A percentile compares a stretch with the other conserved stretches of the same genome.
These are phyloP conservation scores for Eremothecium coryli DNA, from an alignment of 1,139 yeast genomes.

Conservation along the genomic window DNA sequence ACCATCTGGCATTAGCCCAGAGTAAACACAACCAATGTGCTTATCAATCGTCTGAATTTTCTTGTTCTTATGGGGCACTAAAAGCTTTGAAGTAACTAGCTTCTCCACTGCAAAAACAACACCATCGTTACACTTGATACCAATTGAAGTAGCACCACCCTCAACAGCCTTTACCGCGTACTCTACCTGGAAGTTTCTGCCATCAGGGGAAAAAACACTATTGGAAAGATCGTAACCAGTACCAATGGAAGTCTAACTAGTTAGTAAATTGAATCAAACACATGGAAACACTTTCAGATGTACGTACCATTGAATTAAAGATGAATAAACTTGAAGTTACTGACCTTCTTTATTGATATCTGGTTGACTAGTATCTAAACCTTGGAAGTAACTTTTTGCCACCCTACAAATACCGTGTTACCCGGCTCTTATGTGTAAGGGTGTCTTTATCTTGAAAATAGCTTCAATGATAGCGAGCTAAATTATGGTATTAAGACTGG, in stretches of 20 bases:
- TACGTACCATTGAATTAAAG: slow-evolving; percentile 5
- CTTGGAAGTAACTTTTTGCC: too few relatives aligned
- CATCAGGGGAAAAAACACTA: slow-evolving; percentile 82
- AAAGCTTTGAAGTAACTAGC: slow-evolving; percentile 72
- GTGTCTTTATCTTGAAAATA: neutral
- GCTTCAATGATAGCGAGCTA: too few relatives aligned
- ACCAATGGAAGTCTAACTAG: slow-evolving; percentile 70
- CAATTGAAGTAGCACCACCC: slow-evolving; percentile 92
- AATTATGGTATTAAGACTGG: too few relatives aligned
- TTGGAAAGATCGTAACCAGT: slow-evolving; percentile 95
- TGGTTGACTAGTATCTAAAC: too few relatives aligned
- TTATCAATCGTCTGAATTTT: slow-evolving; percentile 88
- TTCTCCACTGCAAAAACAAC: slow-evolving; percentile 95
- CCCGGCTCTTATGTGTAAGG: slow-evolving; percentile 7
- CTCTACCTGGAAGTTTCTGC: slow-evolving; percentile 97
- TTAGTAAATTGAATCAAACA: slow-evolving; percentile 1
- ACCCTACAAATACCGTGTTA: slow-evolving; percentile 5
- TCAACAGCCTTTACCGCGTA: slow-evolving; percentile 97
- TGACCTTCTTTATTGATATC: too few relatives aligned
- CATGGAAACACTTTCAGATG: neutral
- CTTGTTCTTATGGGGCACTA: slow-evolving; percentile 82
- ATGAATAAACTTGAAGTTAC: too few relatives aligned
- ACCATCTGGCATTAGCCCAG: slow-evolving; percentile 95
- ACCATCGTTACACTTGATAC: slow-evolving; percentile 87
- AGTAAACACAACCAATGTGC: slow-evolving; percentile 89